Base-by-base conservation (phyloP, 2,329 filamentous ascomycete species). In the Neurospora crassa region DNA sequence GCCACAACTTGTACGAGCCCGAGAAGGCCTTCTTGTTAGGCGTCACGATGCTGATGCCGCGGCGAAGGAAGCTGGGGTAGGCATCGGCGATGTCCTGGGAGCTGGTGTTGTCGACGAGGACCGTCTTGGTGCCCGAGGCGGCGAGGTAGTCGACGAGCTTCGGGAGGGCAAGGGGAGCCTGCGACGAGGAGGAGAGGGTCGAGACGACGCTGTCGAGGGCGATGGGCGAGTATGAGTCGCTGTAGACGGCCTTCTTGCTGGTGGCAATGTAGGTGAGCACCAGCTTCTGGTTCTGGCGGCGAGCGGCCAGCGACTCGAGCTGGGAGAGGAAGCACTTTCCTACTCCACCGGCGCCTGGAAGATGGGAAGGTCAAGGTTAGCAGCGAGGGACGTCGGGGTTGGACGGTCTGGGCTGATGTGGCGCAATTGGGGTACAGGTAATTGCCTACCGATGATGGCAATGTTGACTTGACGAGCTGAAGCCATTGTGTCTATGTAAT, bases 11-110 rank as follows among this genome's bases (percentile, higher is more conserved):
- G 77, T 92, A 90, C 67, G 88, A 89, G 71, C 92, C 90, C 0
- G 93, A 96, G 83, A 99, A 99, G 16, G 92, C 95, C 83, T 99
- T 99, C 86, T 99, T 99, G 86, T 98, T 99, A 63, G 96, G 94
- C 0, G 96, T 99, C 40, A 98, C 93, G 77, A 99, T 89, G 81
- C 90, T 95, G 81, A 99, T 90, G 14, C 94, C 95, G 74, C 89
- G 88, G 77, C 88, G 87, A 73, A 99, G 84, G 81, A 97, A 92
- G 67, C 87, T 81, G 1, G 96, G 94, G 81, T 99, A 99, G 40
- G 88, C 83, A 73, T 92, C 88, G 68, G 95, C 96, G 40, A 99
- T 87, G 74, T 92, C 90, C 77, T 95, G 91, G 76, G 93, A 94
- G 82, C 92, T 96, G 69, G 96, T 99, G 84, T 98, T 98, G 86